Evolutionary conservation across 2,329 filamentous ascomycete genomes (phyloP), one percentile per base, ranked within the genome.

Genomic region (Purpureocillium takamizusanense): DNA sequence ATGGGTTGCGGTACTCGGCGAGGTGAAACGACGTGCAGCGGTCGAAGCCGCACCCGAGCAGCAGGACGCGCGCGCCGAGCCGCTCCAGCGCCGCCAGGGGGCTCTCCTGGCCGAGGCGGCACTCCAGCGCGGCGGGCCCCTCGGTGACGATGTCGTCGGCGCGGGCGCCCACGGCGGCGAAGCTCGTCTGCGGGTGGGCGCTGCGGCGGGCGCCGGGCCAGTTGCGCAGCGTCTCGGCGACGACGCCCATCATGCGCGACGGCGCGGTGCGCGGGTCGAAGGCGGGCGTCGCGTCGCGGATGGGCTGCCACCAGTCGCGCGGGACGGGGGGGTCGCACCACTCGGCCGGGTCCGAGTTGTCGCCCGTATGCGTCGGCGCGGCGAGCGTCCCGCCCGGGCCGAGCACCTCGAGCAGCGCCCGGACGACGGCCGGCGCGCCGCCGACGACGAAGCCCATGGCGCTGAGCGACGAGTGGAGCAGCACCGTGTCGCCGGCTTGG

Each of bases 151-250:
- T 12, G 16, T 35, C 33, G 13, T 43, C 45, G 3, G 32, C 30
- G 7, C 38, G 36, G 18, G 43, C 45, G 2, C 45, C 4, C 11
- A 43, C 45, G 11, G 21, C 21, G 21, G 45, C 43, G 21, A 39
- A 42, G 16, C 37, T 46, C 1, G 47, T 49, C 42, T 47, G 47
- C 3, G 47, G 47, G 23, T 49, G 47, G 2, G 11, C 45, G 25
- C 45, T 47, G 31, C 47, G 38, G 7, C 35, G 7, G 8, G 41
- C 39, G 2, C 43, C 44, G 3, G 45, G 47, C 45, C 45, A 48
- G 14, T 38, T 43, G 12, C 45, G 40, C 28, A 43, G 43, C 21
- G 21, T 10, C 21, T 25, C 21, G 21, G 21, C 28, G 15, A 47
- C 34, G 4, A 38, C 30, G n/a, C 46, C 46, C 31, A 48, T 41